Percentiles rank a stretch among this genome's conserved stretches.
Conservation (phyloP, 176 grass and related monocot species). For the Paspalum notatum region DNA sequence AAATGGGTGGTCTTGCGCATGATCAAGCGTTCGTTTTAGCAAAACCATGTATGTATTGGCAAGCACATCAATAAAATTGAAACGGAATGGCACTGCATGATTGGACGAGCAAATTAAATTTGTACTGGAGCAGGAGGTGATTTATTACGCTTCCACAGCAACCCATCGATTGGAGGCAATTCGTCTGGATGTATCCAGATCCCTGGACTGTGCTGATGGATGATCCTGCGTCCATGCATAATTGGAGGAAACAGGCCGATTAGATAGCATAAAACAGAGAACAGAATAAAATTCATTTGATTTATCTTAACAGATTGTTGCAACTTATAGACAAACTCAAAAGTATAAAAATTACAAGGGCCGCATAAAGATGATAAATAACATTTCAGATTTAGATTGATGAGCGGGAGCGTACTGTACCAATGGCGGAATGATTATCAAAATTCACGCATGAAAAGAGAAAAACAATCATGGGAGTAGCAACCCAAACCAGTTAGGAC, state of each 20-base stretch:
- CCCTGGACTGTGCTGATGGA: not conserved
- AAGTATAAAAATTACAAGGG: not conserved
- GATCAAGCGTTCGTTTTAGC: not conserved
- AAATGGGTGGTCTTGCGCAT: not conserved
- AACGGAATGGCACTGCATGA: not conserved
- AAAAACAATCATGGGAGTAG: not conserved
- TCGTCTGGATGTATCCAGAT: slow-evolving; percentile 6
- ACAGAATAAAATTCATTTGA: too few relatives aligned
- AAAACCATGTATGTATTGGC: not conserved
- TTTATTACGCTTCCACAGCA: slow-evolving; percentile 66
- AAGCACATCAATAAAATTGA: slow-evolving; percentile 7
- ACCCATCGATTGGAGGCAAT: slow-evolving; percentile 47
- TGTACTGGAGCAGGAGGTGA: slow-evolving; percentile 10
- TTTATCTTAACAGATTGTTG: not conserved
- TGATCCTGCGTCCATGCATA: not conserved
- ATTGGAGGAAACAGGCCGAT: not conserved
- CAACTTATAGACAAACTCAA: not conserved
- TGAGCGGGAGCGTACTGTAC: not conserved
- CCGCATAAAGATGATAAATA: not conserved
- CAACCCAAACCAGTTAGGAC: not conserved
- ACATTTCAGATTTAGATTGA: not conserved
- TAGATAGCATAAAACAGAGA: not conserved
- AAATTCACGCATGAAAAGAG: not conserved
- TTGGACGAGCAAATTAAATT: not conserved
- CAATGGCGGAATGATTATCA: not conserved